Evolutionary conservation across 257 asterid species (phyloP).

Genomic region (Salvia rosmarinus): DNA sequence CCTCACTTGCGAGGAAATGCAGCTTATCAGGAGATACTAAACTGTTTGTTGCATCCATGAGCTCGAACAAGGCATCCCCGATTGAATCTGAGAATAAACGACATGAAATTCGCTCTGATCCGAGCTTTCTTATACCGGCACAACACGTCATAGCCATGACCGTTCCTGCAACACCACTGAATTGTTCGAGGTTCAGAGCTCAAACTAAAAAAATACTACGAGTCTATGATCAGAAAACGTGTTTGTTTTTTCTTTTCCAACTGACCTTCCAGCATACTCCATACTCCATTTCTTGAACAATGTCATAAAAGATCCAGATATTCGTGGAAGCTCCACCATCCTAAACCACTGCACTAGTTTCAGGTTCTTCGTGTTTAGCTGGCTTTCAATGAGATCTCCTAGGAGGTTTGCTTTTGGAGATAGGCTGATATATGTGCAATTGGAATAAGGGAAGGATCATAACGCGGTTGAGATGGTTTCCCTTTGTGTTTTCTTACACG

Average conservation of each 20-base stretch:
- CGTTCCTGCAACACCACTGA: constrained; percentile 27
- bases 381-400: constrained; percentile 1
- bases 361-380: neutral
- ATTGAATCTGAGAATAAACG: neutral
- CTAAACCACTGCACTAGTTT: constrained; percentile 7
- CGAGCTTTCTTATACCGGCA: constrained; percentile 10
- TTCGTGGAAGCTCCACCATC: constrained; percentile 12
- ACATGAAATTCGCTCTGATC: neutral
- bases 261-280: constrained; percentile 12
- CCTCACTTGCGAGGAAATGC: constrained; percentile 67
- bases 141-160: constrained; percentile 25
- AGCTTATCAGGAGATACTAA: constrained; percentile 58
- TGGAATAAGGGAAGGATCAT: neutral
- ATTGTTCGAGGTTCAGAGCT: neutral
- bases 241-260: neutral
- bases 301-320: neutral
- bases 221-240: neutral
- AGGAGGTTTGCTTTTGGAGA: neutral
- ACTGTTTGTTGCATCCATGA: constrained; percentile 36
- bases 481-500: neutral
- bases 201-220: neutral
- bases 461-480: neutral
- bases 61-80: neutral
- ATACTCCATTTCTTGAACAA: constrained; percentile 16
- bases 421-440: neutral